These are phyloP conservation scores for Colletotrichum destructivum DNA, from an alignment of 2,329 filamentous ascomycete genomes.

Conservation along the genomic window DNA sequence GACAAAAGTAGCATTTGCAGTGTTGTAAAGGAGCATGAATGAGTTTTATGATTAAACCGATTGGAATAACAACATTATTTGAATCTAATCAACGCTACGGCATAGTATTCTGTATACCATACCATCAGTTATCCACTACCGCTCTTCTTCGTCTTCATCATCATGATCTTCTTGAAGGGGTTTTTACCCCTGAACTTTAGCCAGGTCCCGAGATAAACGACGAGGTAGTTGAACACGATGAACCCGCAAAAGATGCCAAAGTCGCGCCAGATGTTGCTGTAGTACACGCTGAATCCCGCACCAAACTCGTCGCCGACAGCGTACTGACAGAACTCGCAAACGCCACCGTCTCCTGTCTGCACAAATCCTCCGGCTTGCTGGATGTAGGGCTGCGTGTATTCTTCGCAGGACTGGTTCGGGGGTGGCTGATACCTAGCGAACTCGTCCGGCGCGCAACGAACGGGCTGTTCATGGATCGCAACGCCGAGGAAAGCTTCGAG, in stretches of 20 bases:
- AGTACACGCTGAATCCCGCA: constrained; percentile 71
- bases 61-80: not conserved
- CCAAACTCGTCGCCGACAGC: constrained; percentile 74
- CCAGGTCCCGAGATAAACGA: constrained; percentile 58
- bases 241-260: constrained; percentile 77
- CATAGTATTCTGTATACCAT: too few species aligned
- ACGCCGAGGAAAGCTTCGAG: constrained; percentile 74
- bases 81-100: too few species aligned
- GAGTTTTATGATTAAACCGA: too few species aligned
- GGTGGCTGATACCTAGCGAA: constrained; percentile 74
- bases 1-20: too few species aligned
- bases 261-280: constrained; percentile 74
- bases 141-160: constrained; percentile 49
- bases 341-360: constrained; percentile 64
- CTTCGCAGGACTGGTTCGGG: constrained; percentile 70
- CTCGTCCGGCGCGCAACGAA: constrained; percentile 70
- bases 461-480: constrained; percentile 67
- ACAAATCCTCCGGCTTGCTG: constrained; percentile 73
- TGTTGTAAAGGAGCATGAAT: too few species aligned
- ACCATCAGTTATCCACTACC: not conserved
- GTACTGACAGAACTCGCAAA: constrained; percentile 77
- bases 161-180: constrained; percentile 51
- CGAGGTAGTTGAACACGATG: constrained; percentile 73
- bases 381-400: constrained; percentile 71
- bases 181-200: constrained; percentile 58